Base-by-base conservation (phyloP, 371 early-diverging fungal species). In the Nosema muscidifuracis region DNA sequence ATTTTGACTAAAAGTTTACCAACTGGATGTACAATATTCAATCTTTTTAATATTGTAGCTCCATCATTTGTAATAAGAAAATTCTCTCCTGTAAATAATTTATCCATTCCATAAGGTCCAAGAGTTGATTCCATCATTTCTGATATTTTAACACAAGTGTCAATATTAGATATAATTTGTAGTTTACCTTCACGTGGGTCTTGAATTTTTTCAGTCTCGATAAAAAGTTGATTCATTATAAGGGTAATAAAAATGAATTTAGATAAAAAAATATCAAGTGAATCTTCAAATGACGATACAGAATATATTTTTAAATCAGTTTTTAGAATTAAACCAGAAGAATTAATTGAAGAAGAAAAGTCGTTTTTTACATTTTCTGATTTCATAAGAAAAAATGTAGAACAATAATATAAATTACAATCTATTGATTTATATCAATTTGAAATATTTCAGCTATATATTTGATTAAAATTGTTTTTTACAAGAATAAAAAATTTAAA, bases 61-160 rank as follows among this genome's bases (percentile, higher is more conserved):
- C 99, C 99, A 84, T 99, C 99, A 85, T 99, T 99, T 28, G 97
- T 95, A 77, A 98, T 94, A 15, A 97, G 91, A 34, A 93, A 92
- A 62, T 89, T 85, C 53, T 89, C 92, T 78, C 92, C 92, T 36
- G 96, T 94, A 81, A 99, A 95, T 62, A 97, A 86, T 85, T 99
- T 99, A 84, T 99, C 99, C 92, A 95, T 92, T 66, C 99, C 99
- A 74, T 95, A 88, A 43, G 99, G 99, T 38, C 99, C 99, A 38
- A 99, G 87, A 1, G 98, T 97, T 0, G 95, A 92, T 78, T 92
- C 88, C 72, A 99, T 87, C 63, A 90, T 90, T 79, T 96, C 94
- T 58, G 92, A 92, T 47, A 97, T 88, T 44, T 93, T 93, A 68
- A 88, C 77, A 79, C 94, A 92, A 57, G 94, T 94, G 67, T 91